phyloP scores from a whole-genome alignment of 2,329 filamentous ascomycete species.

The Rutstroemia sydowiana region DNA sequence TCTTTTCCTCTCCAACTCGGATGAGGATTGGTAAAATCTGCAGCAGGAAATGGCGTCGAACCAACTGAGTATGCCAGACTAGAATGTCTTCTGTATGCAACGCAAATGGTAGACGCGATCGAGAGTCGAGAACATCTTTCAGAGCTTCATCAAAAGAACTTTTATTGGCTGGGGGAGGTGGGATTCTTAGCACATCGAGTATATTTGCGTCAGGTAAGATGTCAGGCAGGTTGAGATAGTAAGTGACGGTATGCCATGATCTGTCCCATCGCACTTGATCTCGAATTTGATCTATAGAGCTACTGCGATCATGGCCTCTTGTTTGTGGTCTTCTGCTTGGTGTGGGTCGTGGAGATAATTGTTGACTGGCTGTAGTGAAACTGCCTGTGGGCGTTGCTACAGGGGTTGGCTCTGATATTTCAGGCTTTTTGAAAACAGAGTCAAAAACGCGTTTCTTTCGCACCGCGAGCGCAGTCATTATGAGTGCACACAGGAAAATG shows the following conservation, averaged over 20 bases:
- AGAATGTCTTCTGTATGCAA: conserved; percentile 48
- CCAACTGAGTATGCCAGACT: conserved; percentile 54
- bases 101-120: conserved; percentile 40
- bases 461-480: conserved; percentile 9
- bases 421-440: conserved; percentile 25
- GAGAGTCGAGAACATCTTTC: conserved; percentile 44
- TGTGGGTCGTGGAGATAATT: conserved; percentile 14
- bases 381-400: conserved; percentile 20
- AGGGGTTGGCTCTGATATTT: conserved; percentile 26
- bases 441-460: conserved; percentile 27
- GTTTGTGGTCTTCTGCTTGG: background rate
- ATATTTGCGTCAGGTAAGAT: conserved; percentile 39
- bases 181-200: conserved; percentile 15
- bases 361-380: conserved; percentile 22
- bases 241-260: conserved; percentile 56
- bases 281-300: conserved; percentile 14
- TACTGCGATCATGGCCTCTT: background rate
- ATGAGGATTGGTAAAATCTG: conserved; percentile 50
- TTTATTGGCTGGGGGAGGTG: conserved; percentile 26
- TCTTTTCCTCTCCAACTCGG: conserved; percentile 31
- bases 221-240: conserved; percentile 47
- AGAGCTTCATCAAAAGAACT: conserved; percentile 43
- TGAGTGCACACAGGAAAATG: too few relatives aligned
- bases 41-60: conserved; percentile 52
- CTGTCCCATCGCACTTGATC: conserved; percentile 50